A percentile compares a stretch with the other conserved stretches of the same genome.
Evolutionary conservation across 495 filamentous ascomycete species (phyloP).

Genomic region (Annulohypoxylon moriforme): DNA sequence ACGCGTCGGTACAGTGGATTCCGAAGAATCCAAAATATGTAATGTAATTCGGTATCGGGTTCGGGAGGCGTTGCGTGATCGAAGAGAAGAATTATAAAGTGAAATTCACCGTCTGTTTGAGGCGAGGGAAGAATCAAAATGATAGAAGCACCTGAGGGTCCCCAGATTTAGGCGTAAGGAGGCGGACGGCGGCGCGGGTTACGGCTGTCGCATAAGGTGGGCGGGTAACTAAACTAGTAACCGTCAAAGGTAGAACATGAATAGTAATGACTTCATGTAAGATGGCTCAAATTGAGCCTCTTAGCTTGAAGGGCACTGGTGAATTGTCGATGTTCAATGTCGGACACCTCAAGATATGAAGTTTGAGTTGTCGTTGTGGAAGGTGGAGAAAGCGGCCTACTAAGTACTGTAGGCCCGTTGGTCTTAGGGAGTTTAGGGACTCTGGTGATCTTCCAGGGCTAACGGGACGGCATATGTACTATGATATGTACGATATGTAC

Average conservation of each 20-base stretch:
- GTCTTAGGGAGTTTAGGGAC: constrained; percentile 34
- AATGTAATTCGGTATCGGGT: constrained; percentile 13
- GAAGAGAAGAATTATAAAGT: constrained; percentile 18
- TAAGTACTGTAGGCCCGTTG: constrained; percentile 24
- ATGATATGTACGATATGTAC: constrained; percentile 3
- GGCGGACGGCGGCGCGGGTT: constrained; percentile 19
- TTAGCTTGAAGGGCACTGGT: constrained; percentile 26
- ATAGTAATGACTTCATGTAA: constrained; percentile 27
- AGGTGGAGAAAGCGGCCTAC: constrained; percentile 38
- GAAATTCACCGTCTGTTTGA: constrained; percentile 38
- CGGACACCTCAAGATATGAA: constrained; percentile 32
- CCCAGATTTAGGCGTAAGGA: constrained; percentile 27
- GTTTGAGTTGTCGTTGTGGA: constrained; percentile 47
- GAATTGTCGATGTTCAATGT: constrained; percentile 23
- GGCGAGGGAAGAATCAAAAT: constrained; percentile 19
- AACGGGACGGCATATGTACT: constrained; percentile 31
- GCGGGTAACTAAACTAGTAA: constrained; percentile 3
- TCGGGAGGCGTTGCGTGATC: constrained; percentile 16
- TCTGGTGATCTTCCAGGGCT: constrained; percentile 40
- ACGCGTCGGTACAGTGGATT: constrained; percentile 24
- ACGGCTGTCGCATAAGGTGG: constrained; percentile 34
- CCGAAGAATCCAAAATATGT: neutral
- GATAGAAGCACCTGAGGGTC: constrained; percentile 13
- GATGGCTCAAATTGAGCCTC: constrained; percentile 40
- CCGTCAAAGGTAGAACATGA: constrained; percentile 21